Evolutionary conservation across 2,329 filamentous ascomycete genomes (phyloP), one percentile per base, ranked within the genome.

Genomic region (Sarocladiaceae sp.): DNA sequence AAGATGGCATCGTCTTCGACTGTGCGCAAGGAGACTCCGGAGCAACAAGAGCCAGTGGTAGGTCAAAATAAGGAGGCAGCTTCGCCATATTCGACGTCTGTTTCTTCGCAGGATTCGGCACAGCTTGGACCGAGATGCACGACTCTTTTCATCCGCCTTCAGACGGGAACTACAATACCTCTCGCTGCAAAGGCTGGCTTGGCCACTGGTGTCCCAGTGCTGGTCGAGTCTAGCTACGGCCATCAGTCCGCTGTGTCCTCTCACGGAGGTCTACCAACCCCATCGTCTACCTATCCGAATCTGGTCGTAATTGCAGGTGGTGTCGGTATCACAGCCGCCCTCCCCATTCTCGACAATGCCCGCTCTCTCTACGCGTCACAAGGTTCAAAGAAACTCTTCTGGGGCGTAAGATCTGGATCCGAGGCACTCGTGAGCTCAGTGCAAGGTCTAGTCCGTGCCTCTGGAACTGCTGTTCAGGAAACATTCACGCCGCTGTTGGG

Each of bases 291-390:
- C 4, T 56, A 53, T 37, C 51, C 54, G 2, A 64, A 64, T 44
- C 55, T 64, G 0, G 55, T 65, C 3, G 60, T 58, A 39, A 55
- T 65, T 23, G 62, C 62, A 5, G 62, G 63, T 22, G 62, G 63
- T 5, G 62, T 62, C 2, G 63, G 63, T 1, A 62, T 64, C 26
- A 62, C 63, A 6, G 64, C 63, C 10, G 62, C 37, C 37, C 23
- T 33, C 12, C 52, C 20, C 25, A 42, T 46, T 26, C 40, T 33
- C 15, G 36, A 37, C 29, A 18, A 22, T 11, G 49, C 54, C 1
- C 50, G 28, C 23, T 53, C 37, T 2, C 39, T 54, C 7, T 52
- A 50, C 28, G 25, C 40, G 18, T 31, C 54, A 1, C 23, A 46
- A 26, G 55, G 56, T 6, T 26, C 35, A 2, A 51, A 49, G 26